Evolutionary conservation across 1,284 basidiomycete species (phyloP).

Genomic region (Apiotrichum laibachii): DNA sequence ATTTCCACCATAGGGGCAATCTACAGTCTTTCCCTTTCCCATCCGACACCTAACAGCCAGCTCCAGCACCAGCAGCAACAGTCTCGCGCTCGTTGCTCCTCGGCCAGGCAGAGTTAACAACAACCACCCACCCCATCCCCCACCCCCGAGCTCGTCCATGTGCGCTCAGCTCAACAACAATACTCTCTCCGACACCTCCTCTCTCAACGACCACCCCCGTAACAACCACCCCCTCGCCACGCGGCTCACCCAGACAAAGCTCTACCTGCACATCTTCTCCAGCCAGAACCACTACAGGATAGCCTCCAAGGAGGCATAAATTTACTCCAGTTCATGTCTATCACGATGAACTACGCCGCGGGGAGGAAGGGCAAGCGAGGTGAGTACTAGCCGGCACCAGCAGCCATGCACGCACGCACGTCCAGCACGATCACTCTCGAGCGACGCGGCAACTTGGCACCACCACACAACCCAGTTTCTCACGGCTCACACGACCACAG

Average conservation of each 20-base stretch:
- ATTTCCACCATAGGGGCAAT: too few relatives aligned
- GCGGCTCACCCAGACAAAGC: conserved; percentile 15
- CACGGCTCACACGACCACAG: conserved; percentile 26
- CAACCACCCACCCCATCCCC: background rate
- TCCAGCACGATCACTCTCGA: background rate
- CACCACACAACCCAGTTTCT: background rate
- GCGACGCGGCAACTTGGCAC: background rate
- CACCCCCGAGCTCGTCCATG: conserved; percentile 5
- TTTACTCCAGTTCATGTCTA: conserved; percentile 15
- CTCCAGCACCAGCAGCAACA: too few relatives aligned
- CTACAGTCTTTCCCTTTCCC: too few relatives aligned
- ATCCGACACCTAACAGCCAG: too few relatives aligned
- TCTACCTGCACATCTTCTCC: conserved; percentile 15
- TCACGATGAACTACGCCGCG: conserved; percentile 21
- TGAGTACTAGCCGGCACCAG: conserved; percentile 10
- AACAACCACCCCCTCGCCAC: conserved; percentile 17
- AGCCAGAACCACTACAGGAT: conserved; percentile 26
- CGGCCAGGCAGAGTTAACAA: background rate
- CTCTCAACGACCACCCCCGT: conserved; percentile 10
- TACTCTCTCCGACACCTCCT: background rate
- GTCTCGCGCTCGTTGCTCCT: background rate
- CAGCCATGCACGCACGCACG: background rate
- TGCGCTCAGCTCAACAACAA: conserved; percentile 3
- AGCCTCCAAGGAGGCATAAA: conserved; percentile 8
- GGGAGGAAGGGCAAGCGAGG: conserved; percentile 29